Percentiles rank a stretch among this genome's conserved stretches.
phyloP scores from a whole-genome alignment of 2,329 filamentous ascomycete genomes.

The Aspergillus sp. region DNA sequence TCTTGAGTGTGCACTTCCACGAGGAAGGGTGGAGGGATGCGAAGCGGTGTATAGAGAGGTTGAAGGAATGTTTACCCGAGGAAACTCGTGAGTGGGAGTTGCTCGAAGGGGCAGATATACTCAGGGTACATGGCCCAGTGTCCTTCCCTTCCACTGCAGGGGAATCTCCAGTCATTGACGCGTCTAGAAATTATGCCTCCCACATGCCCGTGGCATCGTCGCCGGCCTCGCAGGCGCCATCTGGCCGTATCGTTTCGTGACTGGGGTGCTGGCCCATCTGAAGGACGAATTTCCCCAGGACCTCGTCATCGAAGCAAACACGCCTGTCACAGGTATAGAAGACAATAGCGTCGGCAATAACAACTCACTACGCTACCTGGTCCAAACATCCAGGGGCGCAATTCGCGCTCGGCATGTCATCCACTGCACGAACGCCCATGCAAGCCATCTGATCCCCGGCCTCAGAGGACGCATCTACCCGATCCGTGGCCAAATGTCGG shows the following conservation, averaged over 20 bases:
- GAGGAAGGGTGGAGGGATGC: no score
- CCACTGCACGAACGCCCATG: slow-evolving; percentile 63
- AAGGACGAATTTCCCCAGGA: slow-evolving; percentile 39
- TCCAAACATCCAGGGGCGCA: slow-evolving; percentile 52
- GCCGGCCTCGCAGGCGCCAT: slow-evolving; percentile 35
- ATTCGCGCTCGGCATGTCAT: slow-evolving; percentile 57
- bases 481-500: slow-evolving; percentile 48
- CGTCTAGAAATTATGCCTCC: slow-evolving; percentile 29
- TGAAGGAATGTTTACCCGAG: no score
- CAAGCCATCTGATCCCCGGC: slow-evolving; percentile 56
- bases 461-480: slow-evolving; percentile 46
- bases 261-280: slow-evolving; percentile 26
- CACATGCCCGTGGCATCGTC: slow-evolving; percentile 30
- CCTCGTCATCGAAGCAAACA: slow-evolving; percentile 32
- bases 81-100: slow-evolving; percentile 22
- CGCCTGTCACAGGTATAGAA: slow-evolving; percentile 21
- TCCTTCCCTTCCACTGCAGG: neutral
- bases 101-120: slow-evolving; percentile 29
- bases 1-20: slow-evolving; percentile 26
- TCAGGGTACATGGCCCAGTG: slow-evolving; percentile 18
- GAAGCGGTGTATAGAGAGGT: no score
- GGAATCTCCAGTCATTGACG: neutral
- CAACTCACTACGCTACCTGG: slow-evolving; percentile 36
- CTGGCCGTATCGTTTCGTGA: slow-evolving; percentile 41
- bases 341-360: neutral